Percentiles rank a stretch among this genome's conserved stretches.
These are phyloP conservation scores for Torrubiellomyces zombiae DNA, from an alignment of 2,329 filamentous ascomycete genomes.

Conservation along the genomic window DNA sequence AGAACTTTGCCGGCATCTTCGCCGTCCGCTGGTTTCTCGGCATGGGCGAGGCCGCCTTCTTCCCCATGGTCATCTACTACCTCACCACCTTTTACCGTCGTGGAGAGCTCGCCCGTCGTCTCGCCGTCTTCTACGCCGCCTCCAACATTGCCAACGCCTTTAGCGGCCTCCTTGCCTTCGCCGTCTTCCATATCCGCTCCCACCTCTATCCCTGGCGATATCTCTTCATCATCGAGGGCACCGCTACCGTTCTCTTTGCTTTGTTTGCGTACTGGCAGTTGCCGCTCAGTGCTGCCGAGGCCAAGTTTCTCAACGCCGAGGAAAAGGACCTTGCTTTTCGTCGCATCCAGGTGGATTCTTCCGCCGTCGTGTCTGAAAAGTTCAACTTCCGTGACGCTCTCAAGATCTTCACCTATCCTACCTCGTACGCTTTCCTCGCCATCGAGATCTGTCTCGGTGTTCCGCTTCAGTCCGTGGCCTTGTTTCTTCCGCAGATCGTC, in stretches of 20 bases:
- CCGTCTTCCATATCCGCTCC: constrained; percentile 29
- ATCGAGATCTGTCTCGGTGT: constrained; percentile 45
- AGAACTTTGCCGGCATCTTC: constrained; percentile 32
- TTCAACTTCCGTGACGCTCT: constrained; percentile 34
- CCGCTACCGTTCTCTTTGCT: constrained; percentile 42
- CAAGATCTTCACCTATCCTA: constrained; percentile 32
- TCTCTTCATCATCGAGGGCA: constrained; percentile 37
- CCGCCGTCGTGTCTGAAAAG: constrained; percentile 38
- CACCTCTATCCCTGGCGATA: constrained; percentile 27
- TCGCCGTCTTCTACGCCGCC: constrained; percentile 58
- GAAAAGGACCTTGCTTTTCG: constrained; percentile 54
- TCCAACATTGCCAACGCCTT: constrained; percentile 53
- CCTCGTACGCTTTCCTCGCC: constrained; percentile 30
- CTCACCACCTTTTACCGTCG: constrained; percentile 33
- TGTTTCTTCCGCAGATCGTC: constrained; percentile 40
- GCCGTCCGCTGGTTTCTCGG: constrained; percentile 33
- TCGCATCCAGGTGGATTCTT: constrained; percentile 62
- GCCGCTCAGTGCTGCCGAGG: constrained; percentile 45
- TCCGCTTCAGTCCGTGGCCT: constrained; percentile 34
- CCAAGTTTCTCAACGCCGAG: constrained; percentile 45
- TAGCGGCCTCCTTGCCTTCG: constrained; percentile 29
- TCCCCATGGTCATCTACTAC: constrained; percentile 36
- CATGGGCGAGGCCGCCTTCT: constrained; percentile 38
- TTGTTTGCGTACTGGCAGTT: constrained; percentile 54
- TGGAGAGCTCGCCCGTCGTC: constrained; percentile 25